Evolutionary conservation across 2,329 filamentous ascomycete species (phyloP).

Genomic region (Curvularia hawaiiensis): DNA sequence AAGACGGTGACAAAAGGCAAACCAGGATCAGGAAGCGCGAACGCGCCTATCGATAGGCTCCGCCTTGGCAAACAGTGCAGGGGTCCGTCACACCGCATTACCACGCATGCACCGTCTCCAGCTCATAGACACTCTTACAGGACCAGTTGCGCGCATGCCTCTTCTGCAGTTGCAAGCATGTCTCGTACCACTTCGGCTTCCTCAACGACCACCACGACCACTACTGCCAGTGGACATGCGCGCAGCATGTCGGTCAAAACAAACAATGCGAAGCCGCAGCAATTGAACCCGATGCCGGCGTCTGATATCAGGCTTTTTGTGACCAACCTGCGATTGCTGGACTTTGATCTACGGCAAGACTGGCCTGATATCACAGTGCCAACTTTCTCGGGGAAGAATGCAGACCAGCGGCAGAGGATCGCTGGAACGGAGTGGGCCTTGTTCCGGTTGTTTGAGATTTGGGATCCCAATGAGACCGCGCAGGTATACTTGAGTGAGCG

Average conservation of each 20-base stretch:
- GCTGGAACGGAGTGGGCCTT: constrained; percentile 87
- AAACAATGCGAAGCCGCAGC: constrained; percentile 28
- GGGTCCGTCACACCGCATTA: constrained; percentile 19
- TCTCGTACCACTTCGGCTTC: constrained; percentile 34
- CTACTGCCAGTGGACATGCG: constrained; percentile 21
- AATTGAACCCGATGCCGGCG: constrained; percentile 28
- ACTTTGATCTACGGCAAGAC: constrained; percentile 75
- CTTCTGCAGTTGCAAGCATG: constrained; percentile 24
- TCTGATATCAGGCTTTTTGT: constrained; percentile 65
- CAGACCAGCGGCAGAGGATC: constrained; percentile 82
- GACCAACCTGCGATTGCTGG: constrained; percentile 80
- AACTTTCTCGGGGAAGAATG: constrained; percentile 72
- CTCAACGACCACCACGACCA: constrained; percentile 24
- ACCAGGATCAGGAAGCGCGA: constrained; percentile 53
- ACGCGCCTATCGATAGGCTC: constrained; percentile 26
- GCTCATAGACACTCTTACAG: not conserved
- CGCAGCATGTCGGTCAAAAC: constrained; percentile 43
- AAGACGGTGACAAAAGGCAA: constrained; percentile 11
- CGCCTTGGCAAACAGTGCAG: constrained; percentile 25
- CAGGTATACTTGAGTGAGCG: constrained; percentile 58
- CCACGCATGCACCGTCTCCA: constrained; percentile 9
- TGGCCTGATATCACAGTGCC: constrained; percentile 77
- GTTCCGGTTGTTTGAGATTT: constrained; percentile 84
- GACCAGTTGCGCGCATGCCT: constrained; percentile 2
- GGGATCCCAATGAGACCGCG: constrained; percentile 76